Evolutionary conservation across 257 asterid genomes (phyloP), one percentile per base, ranked within the genome.

Genomic region (Solanum gandarillasii): DNA sequence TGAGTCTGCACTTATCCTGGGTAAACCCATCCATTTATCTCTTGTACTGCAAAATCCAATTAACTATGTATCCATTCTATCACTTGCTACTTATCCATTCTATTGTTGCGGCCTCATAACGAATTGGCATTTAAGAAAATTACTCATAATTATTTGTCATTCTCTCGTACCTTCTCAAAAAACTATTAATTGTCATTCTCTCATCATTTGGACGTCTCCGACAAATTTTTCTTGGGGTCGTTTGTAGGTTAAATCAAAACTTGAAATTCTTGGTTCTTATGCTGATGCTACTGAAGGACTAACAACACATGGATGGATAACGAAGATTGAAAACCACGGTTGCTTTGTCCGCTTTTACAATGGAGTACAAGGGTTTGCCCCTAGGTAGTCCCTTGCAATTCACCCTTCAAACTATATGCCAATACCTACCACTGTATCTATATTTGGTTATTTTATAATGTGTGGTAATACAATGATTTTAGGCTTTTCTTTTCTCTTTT

Each of bases 331-430:
- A 90, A 92, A 91, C 52, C 98, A 95, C 90, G 99, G 99, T 89
- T 97, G 99, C 91, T 97, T 97, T 91, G 99, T 97, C 90, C 98
- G 97, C 88, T 97, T 97, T 87, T 97, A 95, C 94, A 97, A 97
- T 87, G 99, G 99, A 70, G 98, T 96, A 74, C 98, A 94, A 90
- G 99, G 99, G 90, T 94, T 96, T 92, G 97, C 95, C 41, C 94
- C 99, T 43, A 94, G 99, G 99, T 96, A 68, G 94, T 83, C 68
- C 82, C 84, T 82, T 31, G 71, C 32, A 68, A 34, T 67, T 81
- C 21, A 18, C 43, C 41, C 41, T 29, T 78, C 85, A 31, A 18
- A 18, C 46, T 71, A 21, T 41, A 71, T 81, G 68, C 81, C 62
- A 43, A 20, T 46, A 36, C 12, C 6, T 74, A 43, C 27, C 32